Base-by-base conservation (phyloP, 345 rosid genomes). In the Gossypium arboreum region DNA sequence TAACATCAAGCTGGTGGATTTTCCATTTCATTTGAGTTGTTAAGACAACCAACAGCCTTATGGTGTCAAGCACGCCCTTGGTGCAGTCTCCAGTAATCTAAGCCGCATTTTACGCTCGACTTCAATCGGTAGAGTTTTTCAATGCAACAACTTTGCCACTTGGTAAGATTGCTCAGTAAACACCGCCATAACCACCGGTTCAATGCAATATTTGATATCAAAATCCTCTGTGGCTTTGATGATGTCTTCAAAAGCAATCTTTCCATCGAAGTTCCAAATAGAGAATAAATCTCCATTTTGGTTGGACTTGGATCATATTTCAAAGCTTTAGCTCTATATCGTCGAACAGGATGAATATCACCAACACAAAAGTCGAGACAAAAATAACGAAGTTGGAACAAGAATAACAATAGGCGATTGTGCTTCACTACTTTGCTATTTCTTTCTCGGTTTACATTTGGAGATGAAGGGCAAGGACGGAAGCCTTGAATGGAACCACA, bases 201-300 rank as follows among this genome's bases (percentile, higher is more conserved):
- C 80, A 10, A 78, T 73, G 54, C 80, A 78, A 39, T 65, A 48
- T 29, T 47, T 56, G 43, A 58, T 45, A 54, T 72, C 69, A 29
- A 77, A 77, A 48, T 73, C 73, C n/a, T 78, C 62, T 0, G 73
- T 78, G 15, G 69, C 80, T 24, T 18, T 7, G 16, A 58, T 67
- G 22, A 78, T 58, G 44, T 78, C 73, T 34, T 78, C 45, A 17
- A 27, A 73, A 10, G 54, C 73, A 12, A 78, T 67, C 16, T 17
- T 65, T 27, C 77, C 80, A 20, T 78, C 73, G 15, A 34, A 78
- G 11, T 57, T 45, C 80, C 72, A 72, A 16, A 72, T 22, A 4
- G 58, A 71, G 17, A 77, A 72, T 9, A 50, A 1, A 61, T 70
- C 79, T 34, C 34, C 64, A 41, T 12, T 41, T 63, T 39, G 29